A percentile compares a stretch with the other conserved stretches of the same genome.
Conservation (phyloP, 176 grass and related monocot genomes). For the Cenchrus fungigraminus region DNA sequence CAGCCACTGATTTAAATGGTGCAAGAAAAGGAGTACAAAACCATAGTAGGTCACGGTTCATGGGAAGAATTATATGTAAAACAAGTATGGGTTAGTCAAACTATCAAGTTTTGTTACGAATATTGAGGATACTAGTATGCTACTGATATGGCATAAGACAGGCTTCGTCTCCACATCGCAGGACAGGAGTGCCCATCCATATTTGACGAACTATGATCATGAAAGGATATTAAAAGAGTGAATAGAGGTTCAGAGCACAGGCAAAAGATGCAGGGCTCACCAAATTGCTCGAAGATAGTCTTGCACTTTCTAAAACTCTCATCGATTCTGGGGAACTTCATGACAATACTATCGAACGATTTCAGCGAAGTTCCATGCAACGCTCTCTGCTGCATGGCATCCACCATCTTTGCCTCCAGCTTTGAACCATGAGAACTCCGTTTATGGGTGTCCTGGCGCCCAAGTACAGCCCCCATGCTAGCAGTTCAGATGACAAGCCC, state of each 20-base stretch:
- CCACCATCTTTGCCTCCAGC: conserved; percentile 84
- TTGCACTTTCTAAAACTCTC: conserved; percentile 93
- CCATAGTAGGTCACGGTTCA: too few relatives aligned
- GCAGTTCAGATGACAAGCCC: not conserved
- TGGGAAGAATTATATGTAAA: not conserved
- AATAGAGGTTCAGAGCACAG: not conserved
- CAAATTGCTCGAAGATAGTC: conserved; percentile 87
- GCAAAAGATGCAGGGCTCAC: conserved; percentile 45
- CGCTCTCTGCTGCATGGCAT: conserved; percentile 77
- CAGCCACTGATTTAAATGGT: not conserved
- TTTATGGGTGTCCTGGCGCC: conserved; percentile 49
- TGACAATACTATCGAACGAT: conserved; percentile 77
- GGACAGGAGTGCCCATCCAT: not conserved
- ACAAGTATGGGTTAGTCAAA: too few relatives aligned
- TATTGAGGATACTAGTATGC: too few relatives aligned
- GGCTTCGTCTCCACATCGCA: too few relatives aligned
- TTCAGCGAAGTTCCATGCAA: conserved; percentile 65
- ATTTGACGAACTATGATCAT: not conserved
- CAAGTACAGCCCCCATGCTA: conserved; percentile 74
- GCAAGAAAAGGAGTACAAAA: too few relatives aligned
- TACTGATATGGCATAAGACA: not conserved
- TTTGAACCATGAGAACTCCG: conserved; percentile 51
- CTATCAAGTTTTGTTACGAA: not conserved
- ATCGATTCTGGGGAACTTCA: conserved; percentile 92
- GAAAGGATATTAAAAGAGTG: not conserved